Base-by-base conservation (phyloP, 495 filamentous ascomycete species). In the Tuber brumale region DNA sequence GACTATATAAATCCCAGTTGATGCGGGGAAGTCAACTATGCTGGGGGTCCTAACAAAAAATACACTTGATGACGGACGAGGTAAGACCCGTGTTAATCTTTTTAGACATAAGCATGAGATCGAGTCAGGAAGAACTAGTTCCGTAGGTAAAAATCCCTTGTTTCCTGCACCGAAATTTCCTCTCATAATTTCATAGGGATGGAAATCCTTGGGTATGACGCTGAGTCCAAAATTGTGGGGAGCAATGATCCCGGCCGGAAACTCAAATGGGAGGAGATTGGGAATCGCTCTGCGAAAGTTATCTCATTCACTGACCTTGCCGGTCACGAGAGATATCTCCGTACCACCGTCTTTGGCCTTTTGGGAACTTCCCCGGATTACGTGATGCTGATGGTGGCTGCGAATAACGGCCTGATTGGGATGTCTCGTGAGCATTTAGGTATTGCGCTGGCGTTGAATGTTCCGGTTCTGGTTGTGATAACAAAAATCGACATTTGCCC, bases 401-500 rank as follows among this genome's bases (percentile, higher is more conserved):
- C 95, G 44, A 99, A 99, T 82, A 99, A 98, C 82, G 95, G 95
- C 23, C 86, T 99, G 31, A 93, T 98, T 76, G 95, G 95, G 10
- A 99, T 99, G 95, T 94, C 92, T 84, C 96, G 95, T 86, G 95
- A 99, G 85, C 95, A 99, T 85, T 87, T 99, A 31, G 95, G 95
- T 27, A 97, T 99, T 82, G 95, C 95, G 1, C 86, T 97, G 31
- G 95, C 95, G 3, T 85, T 99, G 46, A 98, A 98, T 82, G 96
- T 99, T 39, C 95, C 95, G 5, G 94, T 99, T 79, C 95, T 99
- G 92, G 94, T 99, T 41, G 93, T 98, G 75, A 90, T 99, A 75
- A 99, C 95, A 83, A 99, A 99, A 85, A 98, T 98, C 78, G 95
- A 99, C 84, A 99, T 98, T 72, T 99, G 95, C 82, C 95, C 95